phyloP scores from a whole-genome alignment of 371 early-diverging fungal genomes.

The Globomyces sp. region DNA sequence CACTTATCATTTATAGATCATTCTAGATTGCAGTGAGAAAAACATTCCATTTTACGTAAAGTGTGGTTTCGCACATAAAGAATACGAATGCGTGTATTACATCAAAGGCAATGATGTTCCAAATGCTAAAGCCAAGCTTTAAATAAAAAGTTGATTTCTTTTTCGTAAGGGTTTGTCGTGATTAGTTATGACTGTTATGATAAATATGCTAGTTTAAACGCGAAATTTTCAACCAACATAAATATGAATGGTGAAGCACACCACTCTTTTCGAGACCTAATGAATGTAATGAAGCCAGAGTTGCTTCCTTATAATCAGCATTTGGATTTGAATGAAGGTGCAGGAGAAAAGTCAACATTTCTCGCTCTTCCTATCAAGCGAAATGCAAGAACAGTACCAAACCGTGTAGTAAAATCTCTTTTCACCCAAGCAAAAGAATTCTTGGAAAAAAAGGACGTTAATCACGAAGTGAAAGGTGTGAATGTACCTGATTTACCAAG shows the following conservation, averaged over 20 bases:
- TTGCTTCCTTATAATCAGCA: conserved; percentile 34
- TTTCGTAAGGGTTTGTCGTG: neutral
- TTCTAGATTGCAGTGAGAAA: conserved; percentile 81
- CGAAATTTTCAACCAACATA: neutral
- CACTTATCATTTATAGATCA: conserved; percentile 68
- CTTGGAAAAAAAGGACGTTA: neutral
- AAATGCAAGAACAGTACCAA: conserved; percentile 25
- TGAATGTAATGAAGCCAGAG: conserved; percentile 11
- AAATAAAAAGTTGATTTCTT: conserved; percentile 9
- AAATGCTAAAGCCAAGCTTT: conserved; percentile 33
- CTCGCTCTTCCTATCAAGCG: conserved; percentile 36
- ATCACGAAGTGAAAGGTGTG: neutral
- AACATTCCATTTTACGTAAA: conserved; percentile 93
- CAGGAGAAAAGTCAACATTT: conserved; percentile 37
- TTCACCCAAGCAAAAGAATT: neutral
- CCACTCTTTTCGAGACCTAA: conserved; percentile 23
- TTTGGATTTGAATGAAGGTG: conserved; percentile 26
- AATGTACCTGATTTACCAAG: neutral
- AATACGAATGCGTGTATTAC: conserved; percentile 80
- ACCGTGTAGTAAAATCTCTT: neutral
- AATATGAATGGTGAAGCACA: conserved; percentile 14
- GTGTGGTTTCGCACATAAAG: conserved; percentile 81
- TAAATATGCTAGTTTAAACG: no score
- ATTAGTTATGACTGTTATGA: no score
- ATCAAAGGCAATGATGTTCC: conserved; percentile 41